Conservation (phyloP, 371 early-diverging fungal species). For the Saksenaea oblongispora region DNA sequence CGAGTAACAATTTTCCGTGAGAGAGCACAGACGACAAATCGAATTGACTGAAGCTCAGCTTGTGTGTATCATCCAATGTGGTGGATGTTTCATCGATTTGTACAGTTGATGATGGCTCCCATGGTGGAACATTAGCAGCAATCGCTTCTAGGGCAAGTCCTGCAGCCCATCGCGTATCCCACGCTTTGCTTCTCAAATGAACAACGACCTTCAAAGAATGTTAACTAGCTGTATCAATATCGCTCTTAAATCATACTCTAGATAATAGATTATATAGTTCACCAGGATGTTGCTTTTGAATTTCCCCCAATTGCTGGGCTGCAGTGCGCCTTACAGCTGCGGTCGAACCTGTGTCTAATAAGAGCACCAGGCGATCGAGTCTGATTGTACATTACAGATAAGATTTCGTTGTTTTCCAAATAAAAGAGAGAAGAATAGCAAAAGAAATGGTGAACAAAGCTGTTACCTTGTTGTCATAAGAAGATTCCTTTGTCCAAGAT, state of each 20-base stretch:
- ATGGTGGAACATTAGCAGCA: conserved; percentile 81
- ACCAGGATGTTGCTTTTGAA: conserved; percentile 92
- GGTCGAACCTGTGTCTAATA: conserved; percentile 93
- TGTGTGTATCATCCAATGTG: conserved; percentile 31
- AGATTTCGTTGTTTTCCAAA: not conserved
- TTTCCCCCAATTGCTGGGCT: conserved; percentile 93
- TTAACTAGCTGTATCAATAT: not conserved
- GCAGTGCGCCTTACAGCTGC: conserved; percentile 87
- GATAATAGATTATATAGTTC: conserved; percentile 87
- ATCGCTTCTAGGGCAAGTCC: conserved; percentile 91
- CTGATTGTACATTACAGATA: conserved; percentile 38
- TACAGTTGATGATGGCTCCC: conserved; percentile 61
- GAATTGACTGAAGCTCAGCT: conserved; percentile 76
- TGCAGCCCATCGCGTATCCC: conserved; percentile 97
- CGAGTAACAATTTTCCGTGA: conserved; percentile 82
- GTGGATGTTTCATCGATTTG: conserved; percentile 13
- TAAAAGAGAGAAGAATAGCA: not conserved
- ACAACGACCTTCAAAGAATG: conserved; percentile 66
- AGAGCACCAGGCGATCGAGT: conserved; percentile 90
- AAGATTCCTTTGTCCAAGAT: conserved; percentile 5
- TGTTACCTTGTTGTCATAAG: conserved; percentile 9
- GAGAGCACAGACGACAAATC: conserved; percentile 82
- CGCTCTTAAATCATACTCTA: conserved; percentile 55
- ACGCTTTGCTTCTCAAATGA: conserved; percentile 83
- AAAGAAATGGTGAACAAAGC: conserved; percentile 2